Base-by-base conservation (phyloP, 805 yeast species). In the Candida krabiensis region DNA sequence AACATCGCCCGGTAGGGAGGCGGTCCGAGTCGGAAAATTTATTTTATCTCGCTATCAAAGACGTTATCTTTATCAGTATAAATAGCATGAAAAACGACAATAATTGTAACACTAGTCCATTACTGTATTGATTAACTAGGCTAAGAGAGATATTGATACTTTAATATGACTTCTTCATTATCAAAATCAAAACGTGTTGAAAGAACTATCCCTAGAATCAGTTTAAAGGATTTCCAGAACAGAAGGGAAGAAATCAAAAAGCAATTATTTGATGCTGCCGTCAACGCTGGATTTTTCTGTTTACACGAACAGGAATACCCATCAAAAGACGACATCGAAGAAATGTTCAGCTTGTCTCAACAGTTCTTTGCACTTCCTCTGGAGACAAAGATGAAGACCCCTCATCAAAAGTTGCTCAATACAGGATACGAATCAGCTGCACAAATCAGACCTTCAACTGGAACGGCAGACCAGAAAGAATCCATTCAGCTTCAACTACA, bases 401-500 rank as follows among this genome's bases (percentile, higher is more conserved):
- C 66, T 2, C 61, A 58, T 33, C 39, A 53, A 23, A 63, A 59
- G 38, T 43, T 62, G 18, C 47, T 53, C 32, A 63, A 63, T 30
- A 54, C 64, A 5, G 68, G 67, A 12, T 63, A 58, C 42, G 67
- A 63, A 38, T 55, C 43, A 28, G 38, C 47, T 18, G 51, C 64
- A 5, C 67, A 63, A 35, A 47, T 61, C 5, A 51, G 67, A 40
- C 67, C 66, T n/a, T 60, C 66, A 2, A 61, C 66, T 2, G 61
- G 63, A 5, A 55, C 65, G 0, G 50, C 56, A 6, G 67, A 62
- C 40, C 55, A 56, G 38, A 63, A 62, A 30, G 65, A 62, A 38
- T 54, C 64, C 4, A 31, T 49, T 13, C 67, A 63, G 35, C 48
- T 62, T 13, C 66, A 60, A 34, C 55, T 46, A 25, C 67, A 61